Percentiles rank a stretch among this genome's conserved stretches.
Conservation (phyloP, 306 rosid species). For the Dalbergia cultrata region DNA sequence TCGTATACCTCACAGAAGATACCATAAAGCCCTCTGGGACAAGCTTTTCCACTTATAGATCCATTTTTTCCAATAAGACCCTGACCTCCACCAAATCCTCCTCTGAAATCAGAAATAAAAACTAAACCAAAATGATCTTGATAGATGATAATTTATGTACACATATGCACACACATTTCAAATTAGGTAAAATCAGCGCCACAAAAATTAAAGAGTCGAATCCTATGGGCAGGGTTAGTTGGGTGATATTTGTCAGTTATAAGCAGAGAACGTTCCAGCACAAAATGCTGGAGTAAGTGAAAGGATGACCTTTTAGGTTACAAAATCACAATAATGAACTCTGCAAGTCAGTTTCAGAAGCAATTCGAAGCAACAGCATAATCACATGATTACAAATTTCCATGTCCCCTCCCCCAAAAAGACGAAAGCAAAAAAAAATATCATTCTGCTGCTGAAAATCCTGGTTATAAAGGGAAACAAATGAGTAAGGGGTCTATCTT, state of each 20-base stretch:
- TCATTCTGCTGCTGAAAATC: conserved; percentile 7
- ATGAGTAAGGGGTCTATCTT: conserved; percentile 13
- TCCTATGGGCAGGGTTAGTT: not conserved
- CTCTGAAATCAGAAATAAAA: conserved; percentile 63
- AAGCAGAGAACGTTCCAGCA: conserved; percentile 9
- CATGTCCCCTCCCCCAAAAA: not conserved
- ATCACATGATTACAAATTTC: conserved; percentile 25
- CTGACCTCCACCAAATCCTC: conserved; percentile 86
- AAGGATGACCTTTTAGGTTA: conserved; percentile 2
- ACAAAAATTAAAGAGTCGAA: not conserved
- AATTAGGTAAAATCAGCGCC: conserved; percentile 23
- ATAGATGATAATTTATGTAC: conserved; percentile 27
- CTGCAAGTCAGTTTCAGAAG: conserved; percentile 35
- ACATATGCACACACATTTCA: not conserved
- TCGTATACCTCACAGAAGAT: conserved; percentile 86
- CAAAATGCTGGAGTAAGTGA: not conserved
- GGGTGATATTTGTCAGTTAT: conserved; percentile 26
- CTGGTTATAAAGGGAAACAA: conserved; percentile 6
- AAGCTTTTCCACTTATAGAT: conserved; percentile 78
- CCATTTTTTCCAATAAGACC: conserved; percentile 90
- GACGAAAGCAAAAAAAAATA: not conserved
- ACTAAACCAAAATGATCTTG: conserved; percentile 28
- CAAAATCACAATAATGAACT: conserved; percentile 3
- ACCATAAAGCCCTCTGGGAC: conserved; percentile 92
- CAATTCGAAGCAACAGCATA: conserved; percentile 8